Evolutionary conservation across 1,284 basidiomycete species (phyloP).

Genomic region (Rhodotorula glutinis): DNA sequence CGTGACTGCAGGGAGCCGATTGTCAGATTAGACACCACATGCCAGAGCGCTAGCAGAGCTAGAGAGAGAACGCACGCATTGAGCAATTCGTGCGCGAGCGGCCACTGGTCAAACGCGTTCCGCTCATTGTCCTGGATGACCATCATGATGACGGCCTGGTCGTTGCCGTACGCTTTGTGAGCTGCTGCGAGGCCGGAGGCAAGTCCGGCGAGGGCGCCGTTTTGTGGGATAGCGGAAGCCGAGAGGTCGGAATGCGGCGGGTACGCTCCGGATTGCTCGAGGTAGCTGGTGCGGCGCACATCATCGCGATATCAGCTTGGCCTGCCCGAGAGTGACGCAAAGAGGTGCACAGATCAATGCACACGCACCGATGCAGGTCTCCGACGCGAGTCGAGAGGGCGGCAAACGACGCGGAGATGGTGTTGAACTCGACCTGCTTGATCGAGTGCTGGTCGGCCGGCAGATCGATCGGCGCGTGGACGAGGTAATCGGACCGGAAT

Average conservation of each 20-base stretch:
- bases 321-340: neutral
- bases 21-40: no score
- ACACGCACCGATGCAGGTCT: slow-evolving; percentile 68
- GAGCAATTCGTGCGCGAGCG: slow-evolving; percentile 79
- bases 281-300: slow-evolving; percentile 54
- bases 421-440: slow-evolving; percentile 98
- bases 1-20: no score
- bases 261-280: slow-evolving; percentile 64
- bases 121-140: slow-evolving; percentile 85
- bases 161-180: slow-evolving; percentile 65
- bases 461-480: slow-evolving; percentile 59
- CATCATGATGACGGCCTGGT: slow-evolving; percentile 76
- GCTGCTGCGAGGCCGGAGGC: slow-evolving; percentile 73
- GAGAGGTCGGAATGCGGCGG: slow-evolving; percentile 55
- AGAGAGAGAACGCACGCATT: slow-evolving; percentile 60
- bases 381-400: slow-evolving; percentile 69
- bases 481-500: slow-evolving; percentile 93
- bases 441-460: slow-evolving; percentile 51
- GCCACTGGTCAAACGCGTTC: slow-evolving; percentile 94
- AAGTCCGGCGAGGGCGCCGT: slow-evolving; percentile 68
- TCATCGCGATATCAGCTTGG: neutral
- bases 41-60: no score
- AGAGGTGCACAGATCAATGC: no score
- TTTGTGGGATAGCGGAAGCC: slow-evolving; percentile 64
- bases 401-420: slow-evolving; percentile 90